Evolutionary conservation across 495 filamentous ascomycete species (phyloP).

Genomic region (Melanomma pulvis-pyrius): DNA sequence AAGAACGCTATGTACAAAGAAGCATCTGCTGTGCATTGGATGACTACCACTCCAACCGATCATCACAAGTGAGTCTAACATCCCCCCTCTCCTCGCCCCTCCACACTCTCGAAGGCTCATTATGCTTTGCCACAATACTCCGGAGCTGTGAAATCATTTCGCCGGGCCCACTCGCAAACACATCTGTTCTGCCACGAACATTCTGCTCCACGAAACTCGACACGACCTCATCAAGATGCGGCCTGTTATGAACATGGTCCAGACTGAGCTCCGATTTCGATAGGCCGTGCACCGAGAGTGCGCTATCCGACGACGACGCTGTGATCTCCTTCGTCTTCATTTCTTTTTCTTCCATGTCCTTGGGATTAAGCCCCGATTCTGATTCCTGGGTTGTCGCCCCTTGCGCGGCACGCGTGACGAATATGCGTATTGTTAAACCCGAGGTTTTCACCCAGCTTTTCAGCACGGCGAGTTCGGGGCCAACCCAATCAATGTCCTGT

Average conservation of each 20-base stretch:
- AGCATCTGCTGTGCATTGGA: too few relatives aligned
- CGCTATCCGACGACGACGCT: background rate
- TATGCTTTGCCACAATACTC: conserved; percentile 52
- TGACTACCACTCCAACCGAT: conserved; percentile 27
- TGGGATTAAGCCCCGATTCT: background rate
- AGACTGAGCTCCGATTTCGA: conserved; percentile 14
- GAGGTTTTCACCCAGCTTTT: conserved; percentile 44
- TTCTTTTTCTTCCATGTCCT: conserved; percentile 8
- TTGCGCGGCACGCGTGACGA: conserved; percentile 56
- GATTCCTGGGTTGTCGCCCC: background rate
- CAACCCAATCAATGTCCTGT: conserved; percentile 61
- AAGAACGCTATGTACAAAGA: too few relatives aligned
- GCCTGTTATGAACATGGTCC: conserved; percentile 37
- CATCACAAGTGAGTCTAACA: conserved; percentile 60
- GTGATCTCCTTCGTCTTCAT: conserved; percentile 1
- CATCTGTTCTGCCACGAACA: conserved; percentile 54
- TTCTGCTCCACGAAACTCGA: conserved; percentile 39
- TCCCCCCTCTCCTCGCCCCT: conserved; percentile 56
- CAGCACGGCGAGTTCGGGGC: conserved; percentile 53
- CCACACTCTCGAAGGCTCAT: conserved; percentile 20
- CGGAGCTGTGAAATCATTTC: conserved; percentile 61
- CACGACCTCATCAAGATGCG: conserved; percentile 39
- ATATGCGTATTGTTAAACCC: conserved; percentile 54
- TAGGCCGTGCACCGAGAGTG: background rate
- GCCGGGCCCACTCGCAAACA: conserved; percentile 65